Base-by-base conservation (phyloP, 1,139 yeast genomes). In the Saccharomyces pastorianus region DNA sequence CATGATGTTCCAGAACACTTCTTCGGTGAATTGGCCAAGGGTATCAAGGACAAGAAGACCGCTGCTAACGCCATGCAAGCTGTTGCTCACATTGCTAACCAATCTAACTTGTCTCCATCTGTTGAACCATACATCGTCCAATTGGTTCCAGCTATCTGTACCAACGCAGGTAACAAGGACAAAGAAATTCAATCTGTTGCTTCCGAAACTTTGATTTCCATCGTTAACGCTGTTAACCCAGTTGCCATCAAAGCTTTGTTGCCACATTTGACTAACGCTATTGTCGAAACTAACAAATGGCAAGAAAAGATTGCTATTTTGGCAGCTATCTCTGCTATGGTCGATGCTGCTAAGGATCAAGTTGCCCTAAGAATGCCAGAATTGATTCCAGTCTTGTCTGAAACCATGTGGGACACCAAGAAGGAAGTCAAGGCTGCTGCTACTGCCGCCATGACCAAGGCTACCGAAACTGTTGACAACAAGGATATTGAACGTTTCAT, bases 371-470 rank as follows among this genome's bases (percentile, higher is more conserved):
- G 98, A 83, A 91, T 93, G 98, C 96, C 98, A 71, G 98, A 93
- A 81, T 85, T 93, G 76, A 91, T 93, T 71, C 99, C 99, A 76
- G 95, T 87, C 64, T 81, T 93, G 71, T 93, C 99, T 66, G 99
- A 93, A 81, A 88, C 97, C 69, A 93, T 93, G 98, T 93, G 99
- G 99, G 99, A 93, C 77, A 93, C 99, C 79, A 93, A 93, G 85
- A 82, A 83, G 77, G 98, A 93, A 73, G 98, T 93, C 74, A 93
- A 93, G 86, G 84, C 82, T 69, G 96, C 95, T 73, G 97, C 99
- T 66, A 87, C 95, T 70, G 85, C 84, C 70, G 89, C 98, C 75
- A 90, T 93, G 83, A 83, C 91, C 76, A 88, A 89, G 79, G 85
- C 96, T 67, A 93, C 99, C 69, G 95, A 90, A 76, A 90, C 98